Percentiles rank a stretch among this genome's conserved stretches.
Conservation (phyloP, 257 asterid genomes). For the Solanum rostratum region DNA sequence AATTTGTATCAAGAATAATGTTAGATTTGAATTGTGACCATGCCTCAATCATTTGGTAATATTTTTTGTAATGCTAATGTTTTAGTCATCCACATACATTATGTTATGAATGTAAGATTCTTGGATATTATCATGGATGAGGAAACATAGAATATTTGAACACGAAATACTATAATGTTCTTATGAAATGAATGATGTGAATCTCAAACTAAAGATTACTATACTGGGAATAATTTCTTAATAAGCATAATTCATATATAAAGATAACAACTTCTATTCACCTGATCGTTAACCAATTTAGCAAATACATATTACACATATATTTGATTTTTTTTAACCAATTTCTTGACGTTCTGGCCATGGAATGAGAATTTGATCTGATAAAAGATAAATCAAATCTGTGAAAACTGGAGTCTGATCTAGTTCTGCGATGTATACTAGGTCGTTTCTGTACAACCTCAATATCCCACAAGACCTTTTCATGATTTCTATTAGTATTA, state of each 20-base stretch:
- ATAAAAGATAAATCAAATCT: background rate
- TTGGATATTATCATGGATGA: background rate
- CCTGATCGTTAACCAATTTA: background rate
- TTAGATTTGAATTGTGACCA: background rate
- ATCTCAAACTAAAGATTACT: background rate
- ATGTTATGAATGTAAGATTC: background rate
- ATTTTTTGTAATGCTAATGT: background rate
- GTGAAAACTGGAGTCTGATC: constrained; percentile 6
- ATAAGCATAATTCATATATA: background rate
- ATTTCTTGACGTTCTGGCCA: background rate
- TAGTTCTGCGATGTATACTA: background rate
- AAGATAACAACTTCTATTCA: background rate
- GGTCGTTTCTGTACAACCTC: constrained; percentile 44
- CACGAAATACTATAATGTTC: background rate
- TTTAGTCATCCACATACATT: background rate
- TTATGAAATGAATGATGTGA: background rate
- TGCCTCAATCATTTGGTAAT: background rate
- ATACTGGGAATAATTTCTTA: background rate
- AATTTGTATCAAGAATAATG: background rate
- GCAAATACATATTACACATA: background rate
- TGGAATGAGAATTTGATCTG: background rate
- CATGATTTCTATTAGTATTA: constrained; percentile 18
- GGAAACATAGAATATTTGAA: background rate
- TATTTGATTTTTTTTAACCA: background rate
- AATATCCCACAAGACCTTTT: constrained; percentile 65